phyloP scores from a whole-genome alignment of 805 yeast species.

The Metschnikowia proteae region DNA sequence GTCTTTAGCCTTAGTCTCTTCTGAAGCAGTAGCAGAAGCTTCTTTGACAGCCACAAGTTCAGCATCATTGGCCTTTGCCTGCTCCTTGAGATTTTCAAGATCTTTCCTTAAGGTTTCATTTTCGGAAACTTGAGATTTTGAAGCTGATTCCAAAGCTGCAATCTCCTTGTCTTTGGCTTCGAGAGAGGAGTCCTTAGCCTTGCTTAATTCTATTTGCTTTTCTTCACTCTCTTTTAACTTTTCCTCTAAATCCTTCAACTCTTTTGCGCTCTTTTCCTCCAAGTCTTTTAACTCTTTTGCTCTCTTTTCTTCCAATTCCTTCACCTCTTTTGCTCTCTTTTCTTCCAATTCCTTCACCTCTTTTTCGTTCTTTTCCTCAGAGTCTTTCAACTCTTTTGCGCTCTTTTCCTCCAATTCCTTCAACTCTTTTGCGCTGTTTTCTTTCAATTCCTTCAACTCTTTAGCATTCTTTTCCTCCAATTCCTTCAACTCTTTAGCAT shows the following conservation, averaged over 20 bases:
- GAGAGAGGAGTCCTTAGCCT: slow-evolving; percentile 2
- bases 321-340: slow-evolving; percentile 1
- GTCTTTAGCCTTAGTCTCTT: background rate
- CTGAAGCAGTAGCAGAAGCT: background rate
- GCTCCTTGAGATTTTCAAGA: background rate
- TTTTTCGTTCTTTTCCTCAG: background rate
- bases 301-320: slow-evolving; percentile 4
- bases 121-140: background rate
- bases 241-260: background rate
- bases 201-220: background rate
- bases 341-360: slow-evolving; percentile 5
- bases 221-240: background rate
- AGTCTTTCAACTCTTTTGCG: slow-evolving; percentile 4
- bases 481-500: background rate
- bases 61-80: background rate
- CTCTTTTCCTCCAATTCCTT: background rate
- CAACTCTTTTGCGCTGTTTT: slow-evolving; percentile 3
- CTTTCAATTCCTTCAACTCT: slow-evolving; percentile 2
- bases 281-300: background rate
- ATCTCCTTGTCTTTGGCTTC: slow-evolving; percentile 1
- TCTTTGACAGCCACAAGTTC: background rate
- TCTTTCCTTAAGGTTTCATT: background rate
- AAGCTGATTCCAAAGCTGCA: background rate
- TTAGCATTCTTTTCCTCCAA: slow-evolving; percentile 4
- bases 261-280: background rate